phyloP scores from a whole-genome alignment of 2,329 filamentous ascomycete species.

The Trichoderma atroviride region DNA sequence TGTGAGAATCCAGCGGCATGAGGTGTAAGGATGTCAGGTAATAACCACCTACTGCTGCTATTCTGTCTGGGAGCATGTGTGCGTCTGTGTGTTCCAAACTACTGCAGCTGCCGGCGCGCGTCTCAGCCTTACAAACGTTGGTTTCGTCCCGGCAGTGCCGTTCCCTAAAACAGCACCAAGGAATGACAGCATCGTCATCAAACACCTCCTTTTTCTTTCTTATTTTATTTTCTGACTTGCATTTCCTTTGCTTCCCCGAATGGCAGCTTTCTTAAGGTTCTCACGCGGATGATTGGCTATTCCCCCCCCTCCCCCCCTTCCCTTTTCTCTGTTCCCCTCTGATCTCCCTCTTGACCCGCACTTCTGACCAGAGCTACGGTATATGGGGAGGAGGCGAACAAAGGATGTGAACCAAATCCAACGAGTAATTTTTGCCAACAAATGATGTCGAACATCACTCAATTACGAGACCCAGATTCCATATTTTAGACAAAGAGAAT shows the following conservation, averaged over 20 bases:
- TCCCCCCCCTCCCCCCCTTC: neutral
- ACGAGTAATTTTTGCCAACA: neutral
- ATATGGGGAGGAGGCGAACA: neutral
- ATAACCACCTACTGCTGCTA: no score
- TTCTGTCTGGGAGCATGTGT: neutral
- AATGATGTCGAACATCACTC: neutral
- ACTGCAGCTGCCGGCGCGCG: slow-evolving; percentile 27
- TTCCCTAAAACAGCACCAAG: slow-evolving; percentile 19
- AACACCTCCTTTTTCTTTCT: neutral
- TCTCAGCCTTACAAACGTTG: slow-evolving; percentile 25
- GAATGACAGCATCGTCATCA: slow-evolving; percentile 25
- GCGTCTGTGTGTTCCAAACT: slow-evolving; percentile 18
- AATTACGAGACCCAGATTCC: neutral
- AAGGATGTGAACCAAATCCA: neutral
- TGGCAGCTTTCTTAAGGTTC: slow-evolving; percentile 25
- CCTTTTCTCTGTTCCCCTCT: neutral
- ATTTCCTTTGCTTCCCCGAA: slow-evolving; percentile 12
- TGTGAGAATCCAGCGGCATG: neutral
- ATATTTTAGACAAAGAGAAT: neutral
- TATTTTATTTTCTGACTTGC: slow-evolving; percentile 13
- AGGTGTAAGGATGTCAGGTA: neutral
- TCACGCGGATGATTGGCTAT: slow-evolving; percentile 16
- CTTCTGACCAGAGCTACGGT: neutral
- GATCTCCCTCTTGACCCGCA: slow-evolving; percentile 1
- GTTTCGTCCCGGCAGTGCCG: slow-evolving; percentile 21